These are phyloP conservation scores for Taphrina communis DNA, from an alignment of 1,139 yeast genomes.

Conservation along the genomic window DNA sequence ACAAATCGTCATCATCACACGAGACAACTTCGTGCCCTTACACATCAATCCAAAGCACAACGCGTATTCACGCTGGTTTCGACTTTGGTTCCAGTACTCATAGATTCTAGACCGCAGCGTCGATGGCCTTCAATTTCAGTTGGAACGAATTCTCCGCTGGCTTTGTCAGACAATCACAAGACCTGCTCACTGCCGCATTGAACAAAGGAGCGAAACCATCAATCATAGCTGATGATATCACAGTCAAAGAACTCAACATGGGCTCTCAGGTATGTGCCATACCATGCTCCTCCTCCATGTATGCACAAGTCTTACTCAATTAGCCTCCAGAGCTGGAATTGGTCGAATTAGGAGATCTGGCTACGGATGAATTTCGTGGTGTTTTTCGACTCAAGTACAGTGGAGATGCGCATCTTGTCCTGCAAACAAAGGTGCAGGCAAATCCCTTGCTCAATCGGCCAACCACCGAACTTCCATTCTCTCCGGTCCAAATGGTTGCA, in stretches of 20 bases:
- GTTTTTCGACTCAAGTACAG: conserved; percentile 79
- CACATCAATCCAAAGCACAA: too few relatives aligned
- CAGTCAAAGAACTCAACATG: conserved; percentile 74
- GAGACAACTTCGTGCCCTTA: not conserved
- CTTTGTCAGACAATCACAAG: conserved; percentile 59
- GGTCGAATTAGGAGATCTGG: conserved; percentile 83
- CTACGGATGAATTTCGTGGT: conserved; percentile 78
- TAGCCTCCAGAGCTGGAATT: conserved; percentile 79
- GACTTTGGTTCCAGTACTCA: not conserved
- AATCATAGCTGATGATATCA: conserved; percentile 73
- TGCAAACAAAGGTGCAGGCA: conserved; percentile 78
- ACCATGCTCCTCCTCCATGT: not conserved
- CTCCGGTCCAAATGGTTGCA: conserved; percentile 69
- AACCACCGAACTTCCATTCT: conserved; percentile 56
- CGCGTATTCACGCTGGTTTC: not conserved
- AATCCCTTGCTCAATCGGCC: conserved; percentile 76
- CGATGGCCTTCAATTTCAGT: conserved; percentile 43
- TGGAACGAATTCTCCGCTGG: conserved; percentile 44
- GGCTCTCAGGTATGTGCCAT: conserved; percentile 58
- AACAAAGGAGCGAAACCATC: conserved; percentile 76
- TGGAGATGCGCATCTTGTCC: conserved; percentile 80
- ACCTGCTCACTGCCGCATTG: conserved; percentile 74
- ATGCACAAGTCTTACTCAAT: not conserved
- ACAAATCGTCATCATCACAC: conserved; percentile 8
- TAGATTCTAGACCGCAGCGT: not conserved